phyloP scores from a whole-genome alignment of 2,329 filamentous ascomycete genomes.

The Nectriaceae sp. region DNA sequence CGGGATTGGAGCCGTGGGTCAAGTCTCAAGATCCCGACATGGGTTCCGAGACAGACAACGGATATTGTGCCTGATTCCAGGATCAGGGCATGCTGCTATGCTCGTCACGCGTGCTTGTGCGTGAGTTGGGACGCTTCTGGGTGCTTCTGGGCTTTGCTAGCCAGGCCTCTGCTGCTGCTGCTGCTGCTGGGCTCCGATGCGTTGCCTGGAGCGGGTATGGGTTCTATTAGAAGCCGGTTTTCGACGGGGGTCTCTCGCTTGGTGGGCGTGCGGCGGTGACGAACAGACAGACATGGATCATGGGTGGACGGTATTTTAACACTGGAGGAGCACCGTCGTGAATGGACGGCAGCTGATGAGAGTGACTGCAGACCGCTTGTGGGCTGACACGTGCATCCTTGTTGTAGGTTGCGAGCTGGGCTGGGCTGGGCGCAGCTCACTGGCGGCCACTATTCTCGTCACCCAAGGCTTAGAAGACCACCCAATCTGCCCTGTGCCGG shows the following conservation, averaged over 20 bases:
- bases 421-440: neutral
- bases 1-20: conserved; percentile 1
- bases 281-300: neutral
- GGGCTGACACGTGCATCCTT: conserved; percentile 37
- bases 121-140: neutral
- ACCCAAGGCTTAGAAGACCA: neutral
- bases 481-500: neutral
- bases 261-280: neutral
- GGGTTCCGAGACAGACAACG: conserved; percentile 5
- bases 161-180: neutral
- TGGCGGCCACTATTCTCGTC: neutral
- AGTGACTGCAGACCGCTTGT: conserved; percentile 18
- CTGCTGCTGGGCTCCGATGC: neutral
- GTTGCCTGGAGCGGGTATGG: neutral
- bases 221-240: neutral
- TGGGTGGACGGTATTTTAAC: neutral
- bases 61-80: conserved; percentile 15
- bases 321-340: neutral
- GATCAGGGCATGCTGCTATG: neutral
- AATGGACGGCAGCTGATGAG: neutral
- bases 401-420: conserved; percentile 13
- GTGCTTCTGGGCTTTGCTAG: neutral
- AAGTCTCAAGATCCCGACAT: conserved; percentile 3
- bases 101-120: neutral
- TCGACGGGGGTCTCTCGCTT: neutral